Evolutionary conservation across 306 rosid genomes (phyloP).

Genomic region (Castanospermum australe): DNA sequence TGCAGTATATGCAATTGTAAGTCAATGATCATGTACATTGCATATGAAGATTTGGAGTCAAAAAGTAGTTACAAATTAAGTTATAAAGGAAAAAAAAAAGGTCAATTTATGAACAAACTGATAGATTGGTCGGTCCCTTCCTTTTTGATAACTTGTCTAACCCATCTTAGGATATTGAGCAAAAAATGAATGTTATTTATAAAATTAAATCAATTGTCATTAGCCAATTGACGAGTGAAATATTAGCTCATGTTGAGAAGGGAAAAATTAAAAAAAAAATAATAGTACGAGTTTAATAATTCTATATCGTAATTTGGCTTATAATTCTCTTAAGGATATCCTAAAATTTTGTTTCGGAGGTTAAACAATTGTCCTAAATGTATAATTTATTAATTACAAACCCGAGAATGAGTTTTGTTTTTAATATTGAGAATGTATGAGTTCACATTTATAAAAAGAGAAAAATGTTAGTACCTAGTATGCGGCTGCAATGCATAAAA

Average conservation of each 20-base stretch:
- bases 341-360: no score
- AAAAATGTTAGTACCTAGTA: no score
- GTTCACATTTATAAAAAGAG: neutral
- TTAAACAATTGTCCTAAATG: neutral
- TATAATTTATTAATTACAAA: neutral
- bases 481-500: no score
- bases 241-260: no score
- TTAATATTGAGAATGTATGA: neutral
- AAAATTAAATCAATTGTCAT: neutral
- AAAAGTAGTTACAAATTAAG: constrained; percentile 8
- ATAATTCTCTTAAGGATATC: no score
- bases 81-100: neutral
- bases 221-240: neutral
- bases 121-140: neutral
- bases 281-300: no score
- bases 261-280: no score
- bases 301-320: no score
- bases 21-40: constrained; percentile 26
- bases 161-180: neutral
- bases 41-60: constrained; percentile 6
- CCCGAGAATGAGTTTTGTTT: neutral
- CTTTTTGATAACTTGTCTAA: constrained; percentile 7
- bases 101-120: constrained; percentile 5
- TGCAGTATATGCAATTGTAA: neutral
- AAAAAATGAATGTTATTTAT: neutral